phyloP scores from a whole-genome alignment of 2,329 filamentous ascomycete species.

The Botrytis byssoidea region DNA sequence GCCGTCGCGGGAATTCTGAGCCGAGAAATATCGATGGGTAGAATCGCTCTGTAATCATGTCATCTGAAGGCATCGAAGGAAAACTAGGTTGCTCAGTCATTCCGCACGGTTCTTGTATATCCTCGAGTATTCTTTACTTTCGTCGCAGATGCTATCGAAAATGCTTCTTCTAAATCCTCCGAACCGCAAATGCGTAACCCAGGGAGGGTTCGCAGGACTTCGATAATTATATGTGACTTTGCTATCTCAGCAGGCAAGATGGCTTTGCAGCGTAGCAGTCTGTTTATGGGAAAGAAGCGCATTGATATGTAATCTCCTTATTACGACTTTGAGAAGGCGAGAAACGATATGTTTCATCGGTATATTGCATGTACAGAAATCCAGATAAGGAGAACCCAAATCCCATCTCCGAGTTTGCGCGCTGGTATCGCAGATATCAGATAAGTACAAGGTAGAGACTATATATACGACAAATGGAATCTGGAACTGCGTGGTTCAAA shows the following conservation, averaged over 20 bases:
- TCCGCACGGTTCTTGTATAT: neutral
- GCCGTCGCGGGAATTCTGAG: neutral
- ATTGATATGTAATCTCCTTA: neutral
- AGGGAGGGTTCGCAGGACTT: neutral
- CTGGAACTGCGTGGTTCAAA: neutral
- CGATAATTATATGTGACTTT: neutral
- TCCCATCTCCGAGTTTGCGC: neutral
- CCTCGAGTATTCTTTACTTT: neutral
- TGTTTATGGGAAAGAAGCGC: rapidly evolving
- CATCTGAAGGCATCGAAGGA: neutral
- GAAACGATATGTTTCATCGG: neutral
- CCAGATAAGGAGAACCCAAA: neutral
- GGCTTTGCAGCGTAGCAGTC: neutral
- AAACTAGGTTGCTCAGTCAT: neutral
- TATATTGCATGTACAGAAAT: neutral
- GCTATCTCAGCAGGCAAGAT: neutral
- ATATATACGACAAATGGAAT: neutral
- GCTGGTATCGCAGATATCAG: neutral
- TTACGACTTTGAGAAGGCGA: neutral
- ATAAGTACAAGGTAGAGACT: neutral
- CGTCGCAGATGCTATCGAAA: neutral
- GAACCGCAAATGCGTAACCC: neutral
- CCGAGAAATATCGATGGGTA: neutral
- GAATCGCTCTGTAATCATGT: neutral
- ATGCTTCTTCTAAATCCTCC: neutral